Conservation (phyloP, 202 grass and related monocot genomes). For the Hordeum pubiflorum region DNA sequence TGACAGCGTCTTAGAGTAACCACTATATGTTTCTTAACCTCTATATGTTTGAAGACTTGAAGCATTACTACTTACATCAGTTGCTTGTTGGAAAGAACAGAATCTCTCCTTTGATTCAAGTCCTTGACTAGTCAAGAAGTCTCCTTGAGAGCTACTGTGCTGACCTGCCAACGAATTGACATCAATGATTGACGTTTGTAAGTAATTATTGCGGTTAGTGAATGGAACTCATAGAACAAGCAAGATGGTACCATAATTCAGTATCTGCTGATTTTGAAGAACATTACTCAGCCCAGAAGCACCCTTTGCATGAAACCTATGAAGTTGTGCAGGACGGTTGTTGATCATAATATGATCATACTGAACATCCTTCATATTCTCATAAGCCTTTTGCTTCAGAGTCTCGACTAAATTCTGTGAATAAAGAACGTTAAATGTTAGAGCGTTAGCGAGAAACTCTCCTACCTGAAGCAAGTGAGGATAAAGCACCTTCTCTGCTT, state of each 20-base stretch:
- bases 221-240: background rate
- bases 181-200: background rate
- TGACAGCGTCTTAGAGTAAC: conserved; percentile 12
- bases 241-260: conserved; percentile 25
- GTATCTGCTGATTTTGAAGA: conserved; percentile 17
- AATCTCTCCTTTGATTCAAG: conserved; percentile 10
- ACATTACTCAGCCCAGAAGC: conserved; percentile 5
- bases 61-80: conserved; percentile 28
- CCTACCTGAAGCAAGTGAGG: background rate
- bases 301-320: conserved; percentile 3
- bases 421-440: conserved; percentile 19
- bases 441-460: background rate
- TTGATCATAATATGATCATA: conserved; percentile 40
- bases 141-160: background rate
- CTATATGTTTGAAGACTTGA: background rate
- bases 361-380: conserved; percentile 28
- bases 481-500: conserved; percentile 29
- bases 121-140: background rate
- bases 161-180: conserved; percentile 8
- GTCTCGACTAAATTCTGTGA: conserved; percentile 29
- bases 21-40: background rate
- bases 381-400: conserved; percentile 30
- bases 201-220: background rate
- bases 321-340: conserved; percentile 19
- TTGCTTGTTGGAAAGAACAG: background rate